Evolutionary conservation across 768 basidiomycete genomes (phyloP), one percentile per base, ranked within the genome.

Genomic region (Leccinum pellstonianum): DNA sequence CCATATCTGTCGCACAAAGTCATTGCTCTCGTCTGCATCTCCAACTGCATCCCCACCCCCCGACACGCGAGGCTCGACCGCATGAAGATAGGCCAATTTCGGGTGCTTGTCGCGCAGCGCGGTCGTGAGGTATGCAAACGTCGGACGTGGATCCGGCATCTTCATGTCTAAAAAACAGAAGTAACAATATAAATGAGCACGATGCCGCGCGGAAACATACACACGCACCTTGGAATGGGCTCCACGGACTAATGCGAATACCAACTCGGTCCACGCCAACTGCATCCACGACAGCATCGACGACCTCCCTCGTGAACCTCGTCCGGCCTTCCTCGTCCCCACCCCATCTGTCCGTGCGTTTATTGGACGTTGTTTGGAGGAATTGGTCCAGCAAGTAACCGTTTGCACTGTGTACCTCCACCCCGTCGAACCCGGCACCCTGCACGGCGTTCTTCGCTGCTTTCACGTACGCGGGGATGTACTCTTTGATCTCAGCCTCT

Each of bases 171-270:
- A 38, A 9, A 38, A 38, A 38, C 9, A 2, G 43, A 46, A 46
- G n/a, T 4, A 23, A 23, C 3, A 15, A 49, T 15, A 4, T 14
- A 35, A 66, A 33, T 43, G n/a, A 33, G 23, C 12, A 12, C 29
- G 10, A 15, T 7, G 15, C 19, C 38, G 2, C 37, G 6, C 33
- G 9, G 10, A 19, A 17, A 14, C 3, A 8, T 0, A 65, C 31
- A 50, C 56, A 59, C 37, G 52, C 27, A 77, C 79, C 76, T 64
- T 79, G 77, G 62, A 73, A 76, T 2, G 47, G 50, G 49, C 73
- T 75, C 83, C 82, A 87, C 3, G 84, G 87, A 57, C 83, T 82
- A 37, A 88, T 46, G 6, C 87, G 77, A 46, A 90, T 74, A 0
- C 74, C 84, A 1, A 81, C 78, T 17, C 77, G 77, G 21, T 82